Evolutionary conservation across 805 yeast species (phyloP), one percentile per base, ranked within the genome.

Genomic region (Saturnispora serradocipensis): DNA sequence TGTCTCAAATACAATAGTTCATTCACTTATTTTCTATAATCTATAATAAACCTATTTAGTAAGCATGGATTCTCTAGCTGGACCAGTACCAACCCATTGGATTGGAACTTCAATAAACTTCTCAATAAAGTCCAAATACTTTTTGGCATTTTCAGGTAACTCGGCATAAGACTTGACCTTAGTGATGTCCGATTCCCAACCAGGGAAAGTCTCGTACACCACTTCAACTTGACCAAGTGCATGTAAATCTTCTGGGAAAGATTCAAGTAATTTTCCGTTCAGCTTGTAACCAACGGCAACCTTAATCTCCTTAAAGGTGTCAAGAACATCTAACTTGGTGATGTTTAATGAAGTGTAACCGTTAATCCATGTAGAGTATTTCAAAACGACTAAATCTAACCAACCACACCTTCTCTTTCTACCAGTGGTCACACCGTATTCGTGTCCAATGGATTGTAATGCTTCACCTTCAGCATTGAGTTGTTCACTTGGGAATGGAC

Each of bases 341-440:
- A 93, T 84, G 77, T 93, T 93, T 67, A 93, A 75, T 48, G 86
- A 78, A 45, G 99, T 93, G 79, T 91, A 93, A 52, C 99, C 99
- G 66, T 93, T 93, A 69, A 93, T 88, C 66, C 83, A 70, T 53
- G 89, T 81, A 38, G 97, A 88, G 73, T 93, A 91, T 69, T 86
- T 87, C 69, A 93, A 74, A 27, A 93, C 97, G 24, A 93, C 98
- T 61, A 93, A 75, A 71, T 93, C 99, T 66, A 93, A 81, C 99
- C 99, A 93, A 53, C 99, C 99, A 70, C 99, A 93, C 73, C 99
- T 84, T 76, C 99, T 86, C 78, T 90, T 89, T 74, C 99, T 84
- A 59, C 99, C 99, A 36, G 99, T 93, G 57, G 99, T 93, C 60
- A 93, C 99, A 71, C 99, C 99, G 63, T 67, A 87, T 72, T 93